phyloP scores from a whole-genome alignment of 2,329 filamentous ascomycete genomes.

The Hortaea sp. region DNA sequence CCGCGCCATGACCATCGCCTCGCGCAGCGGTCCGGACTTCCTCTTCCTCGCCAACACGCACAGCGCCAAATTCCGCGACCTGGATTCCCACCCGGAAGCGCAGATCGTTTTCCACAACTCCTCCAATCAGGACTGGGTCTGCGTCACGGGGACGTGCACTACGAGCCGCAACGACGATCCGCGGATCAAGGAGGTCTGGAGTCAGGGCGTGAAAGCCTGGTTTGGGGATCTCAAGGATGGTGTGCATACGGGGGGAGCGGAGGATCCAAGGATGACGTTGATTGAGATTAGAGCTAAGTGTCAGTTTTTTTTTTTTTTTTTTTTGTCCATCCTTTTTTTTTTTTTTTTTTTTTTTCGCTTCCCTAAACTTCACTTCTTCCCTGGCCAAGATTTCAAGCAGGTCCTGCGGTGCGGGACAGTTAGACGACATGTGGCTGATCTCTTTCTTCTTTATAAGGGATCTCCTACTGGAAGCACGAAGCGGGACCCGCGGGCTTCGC shows the following conservation, averaged over 20 bases:
- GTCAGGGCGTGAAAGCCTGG: slow-evolving; percentile 32
- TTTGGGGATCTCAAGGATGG: slow-evolving; percentile 43
- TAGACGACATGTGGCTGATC: no score
- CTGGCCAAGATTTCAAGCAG: no score
- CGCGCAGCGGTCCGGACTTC: slow-evolving; percentile 48
- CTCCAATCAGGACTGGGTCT: slow-evolving; percentile 39
- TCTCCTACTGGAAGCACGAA: slow-evolving; percentile 25
- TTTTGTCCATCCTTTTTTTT: no score
- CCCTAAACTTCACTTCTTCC: no score
- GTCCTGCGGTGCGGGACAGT: no score
- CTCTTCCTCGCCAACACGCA: slow-evolving; percentile 41
- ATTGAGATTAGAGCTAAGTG: slow-evolving; percentile 29
- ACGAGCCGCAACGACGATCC: slow-evolving; percentile 35
- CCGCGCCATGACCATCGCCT: slow-evolving; percentile 40
- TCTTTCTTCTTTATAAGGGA: slow-evolving; percentile 11
- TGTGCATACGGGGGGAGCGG: slow-evolving; percentile 34
- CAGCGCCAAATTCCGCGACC: slow-evolving; percentile 38
- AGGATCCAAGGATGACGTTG: slow-evolving; percentile 39
- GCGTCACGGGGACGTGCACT: slow-evolving; percentile 33
- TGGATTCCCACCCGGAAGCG: slow-evolving; percentile 28
- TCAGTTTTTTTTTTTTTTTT: slow-evolving; percentile 12
- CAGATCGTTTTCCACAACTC: slow-evolving; percentile 39
- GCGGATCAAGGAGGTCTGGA: slow-evolving; percentile 40
- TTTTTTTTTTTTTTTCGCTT: no score
- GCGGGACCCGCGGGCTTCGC: slow-evolving; percentile 19